Evolutionary conservation across 257 asterid species (phyloP).

Genomic region (Perilla frutescens): DNA sequence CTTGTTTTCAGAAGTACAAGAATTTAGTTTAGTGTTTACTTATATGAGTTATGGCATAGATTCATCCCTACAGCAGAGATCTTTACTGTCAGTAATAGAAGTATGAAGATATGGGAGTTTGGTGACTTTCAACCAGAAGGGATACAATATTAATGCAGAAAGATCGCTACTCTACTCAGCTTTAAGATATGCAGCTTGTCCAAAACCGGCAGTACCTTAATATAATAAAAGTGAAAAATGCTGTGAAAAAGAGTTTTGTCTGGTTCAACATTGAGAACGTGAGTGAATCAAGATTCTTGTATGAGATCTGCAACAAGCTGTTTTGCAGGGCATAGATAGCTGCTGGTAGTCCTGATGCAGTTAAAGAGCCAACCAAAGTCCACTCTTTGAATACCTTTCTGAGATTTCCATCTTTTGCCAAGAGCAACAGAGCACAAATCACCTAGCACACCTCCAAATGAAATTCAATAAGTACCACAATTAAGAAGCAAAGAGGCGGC

Average conservation of each 20-base stretch:
- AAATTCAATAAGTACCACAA: slow-evolving; percentile 25
- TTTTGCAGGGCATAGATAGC: slow-evolving; percentile 95
- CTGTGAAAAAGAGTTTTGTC: slow-evolving; percentile 94
- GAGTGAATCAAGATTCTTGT: slow-evolving; percentile 92
- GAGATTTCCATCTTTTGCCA: slow-evolving; percentile 81
- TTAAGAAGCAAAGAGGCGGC: background rate
- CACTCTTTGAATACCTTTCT: slow-evolving; percentile 69
- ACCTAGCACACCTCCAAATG: slow-evolving; percentile 57
- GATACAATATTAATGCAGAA: slow-evolving; percentile 27
- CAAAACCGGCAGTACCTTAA: slow-evolving; percentile 64
- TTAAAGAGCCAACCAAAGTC: slow-evolving; percentile 84
- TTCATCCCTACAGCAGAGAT: background rate
- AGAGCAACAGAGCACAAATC: slow-evolving; percentile 76
- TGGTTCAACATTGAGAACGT: slow-evolving; percentile 97
- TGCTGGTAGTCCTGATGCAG: slow-evolving; percentile 97
- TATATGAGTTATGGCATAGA: no score
- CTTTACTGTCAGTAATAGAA: background rate
- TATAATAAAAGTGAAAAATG: slow-evolving; percentile 78
- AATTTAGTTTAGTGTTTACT: slow-evolving; percentile 4
- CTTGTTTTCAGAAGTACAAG: background rate
- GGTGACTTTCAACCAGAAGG: slow-evolving; percentile 24
- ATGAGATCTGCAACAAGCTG: slow-evolving; percentile 93
- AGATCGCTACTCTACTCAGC: background rate
- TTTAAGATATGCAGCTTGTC: slow-evolving; percentile 19
- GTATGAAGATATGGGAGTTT: background rate